Evolutionary conservation across 1,139 yeast genomes (phyloP), one percentile per base, ranked within the genome.

Genomic region (Candida frijolesensis): DNA sequence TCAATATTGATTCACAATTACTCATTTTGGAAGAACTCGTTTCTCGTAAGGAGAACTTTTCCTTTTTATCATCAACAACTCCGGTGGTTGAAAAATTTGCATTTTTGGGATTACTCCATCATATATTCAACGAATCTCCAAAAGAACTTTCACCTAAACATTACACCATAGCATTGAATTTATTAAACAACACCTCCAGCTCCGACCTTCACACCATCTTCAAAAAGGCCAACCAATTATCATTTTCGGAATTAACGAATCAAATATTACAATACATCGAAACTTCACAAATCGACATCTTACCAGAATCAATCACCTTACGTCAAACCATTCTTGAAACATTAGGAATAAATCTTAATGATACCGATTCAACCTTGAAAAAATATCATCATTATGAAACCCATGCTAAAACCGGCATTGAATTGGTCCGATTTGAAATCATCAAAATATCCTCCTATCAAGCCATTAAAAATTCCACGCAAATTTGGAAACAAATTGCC

Each of bases 381-480:
- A 67, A 65, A 51, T 75, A 60, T 51, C 76, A 74, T 51, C 56
- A 60, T 14, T 76, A 76, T 57, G 79, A 72, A 54, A 59, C 70
- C 4, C 72, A 68, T 42, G 68, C 63, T 18, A 64, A 67, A 47
- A 66, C 62, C 52, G 78, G 78, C 1, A 53, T 72, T 25, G 78
- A 74, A 14, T 54, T 68, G 10, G 62, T 73, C 6, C 78, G 74
- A 51, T 57, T 59, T 45, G 54, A 60, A 10, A 45, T 70, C 42
- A 56, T 62, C 3, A 65, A 74, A 42, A 63, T 72, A 2, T 67
- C 73, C 19, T 67, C 76, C 16, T 74, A 72, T 58, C 78, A 77
- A 49, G 71, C 82, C 1, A 74, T 80, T 22, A 58, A 61, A 12
- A 65, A 67, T 2, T 60, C 71, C 2, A 70, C 74, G 15, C 55